Evolutionary conservation across 257 asterid genomes (phyloP), one percentile per base, ranked within the genome.

Genomic region (Capsicum baccatum): DNA sequence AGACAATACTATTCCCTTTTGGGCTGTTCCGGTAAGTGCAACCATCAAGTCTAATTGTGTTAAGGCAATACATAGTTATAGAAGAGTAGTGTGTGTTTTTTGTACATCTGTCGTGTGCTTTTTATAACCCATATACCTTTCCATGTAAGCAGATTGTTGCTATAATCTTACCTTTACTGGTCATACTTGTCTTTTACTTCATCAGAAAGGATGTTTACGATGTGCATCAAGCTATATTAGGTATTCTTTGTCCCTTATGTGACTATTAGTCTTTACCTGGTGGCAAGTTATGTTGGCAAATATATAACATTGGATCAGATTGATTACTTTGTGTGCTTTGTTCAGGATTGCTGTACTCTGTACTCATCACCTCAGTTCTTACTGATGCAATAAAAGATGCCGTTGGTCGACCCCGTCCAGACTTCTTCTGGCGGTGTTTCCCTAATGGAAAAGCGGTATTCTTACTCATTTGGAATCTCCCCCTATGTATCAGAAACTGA

Each of bases 341-440:
- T 83, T 85, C 92, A 96, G 99, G 99, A 84, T 91, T 96, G 69
- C 87, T 96, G 67, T 96, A 87, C 88, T 90, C 99, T 86, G 98
- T 94, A 15, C 93, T 96, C 67, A 90, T 96, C 81, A 87, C 97
- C 79, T 96, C 87, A 63, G 99, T 94, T 87, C 85, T 96, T 59
- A 94, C 97, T 80, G 99, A 96, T 89, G 95, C 98, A 76, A 94
- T 96, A 71, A 96, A 96, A 91, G 98, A 94, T 90, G 99, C 97
- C 62, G 99, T 96, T 89, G 99, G 99, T 80, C 93, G 99, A 63
- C 99, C 98, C 89, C 97, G 99, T 54, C 99, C 99, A 6, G 99
- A 96, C 85, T 96, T 96, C 92, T 96, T 93, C 54, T 96, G 99
- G 99, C 97, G 99, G 59, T 94, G 99, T 91, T 96, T 96, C 85